Base-by-base conservation (phyloP, 148 eudicot genomes). In the Oxyria digyna region DNA sequence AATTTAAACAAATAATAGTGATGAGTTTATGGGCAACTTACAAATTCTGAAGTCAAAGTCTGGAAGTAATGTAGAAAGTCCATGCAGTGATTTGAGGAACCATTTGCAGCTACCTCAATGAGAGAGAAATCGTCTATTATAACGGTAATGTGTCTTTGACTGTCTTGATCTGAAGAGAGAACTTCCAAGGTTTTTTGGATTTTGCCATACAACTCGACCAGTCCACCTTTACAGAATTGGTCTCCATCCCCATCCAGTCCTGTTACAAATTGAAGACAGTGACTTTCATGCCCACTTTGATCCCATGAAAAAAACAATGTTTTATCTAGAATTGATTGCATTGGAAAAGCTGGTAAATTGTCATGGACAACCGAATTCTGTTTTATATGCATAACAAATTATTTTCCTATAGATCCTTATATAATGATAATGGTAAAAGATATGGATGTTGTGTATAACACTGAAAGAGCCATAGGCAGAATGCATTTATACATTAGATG, bases 91-190 rank as follows among this genome's bases (percentile, higher is more conserved):
- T 80, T 86, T 43, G 85, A 81, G 40, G 83, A 83, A 59, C 98
- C 95, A 71, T 90, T 85, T 45, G 89, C 83, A 81, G 89, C 95
- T 67, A 90, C 86, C 79, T 93, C 98, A 77, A 93, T 69, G 24
- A 89, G 81, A 72, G 98, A 93, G 63, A 90, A 78, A 76, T 93
- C 98, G 68, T 93, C 98, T 42, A 93, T 71, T 70, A 93, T 73
- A 35, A 93, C 71, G 33, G 80, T 82, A 52, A 93, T 62, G 48
- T 66, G 29, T 0, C 46, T 66, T 59, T 62, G 73, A 49, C 70
- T 67, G 11, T 74, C 79, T 52, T 63, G 72, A 49, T 66, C 65
- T 8, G 78, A 59, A n/a, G 66, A 71, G 78, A 77, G 76, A 38
- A 74, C 78, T 67, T 87, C 95, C 14, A 93, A 80, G 29, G 78